phyloP scores from a whole-genome alignment of 2,329 filamentous ascomycete genomes.

The Fusarium mangiferae region DNA sequence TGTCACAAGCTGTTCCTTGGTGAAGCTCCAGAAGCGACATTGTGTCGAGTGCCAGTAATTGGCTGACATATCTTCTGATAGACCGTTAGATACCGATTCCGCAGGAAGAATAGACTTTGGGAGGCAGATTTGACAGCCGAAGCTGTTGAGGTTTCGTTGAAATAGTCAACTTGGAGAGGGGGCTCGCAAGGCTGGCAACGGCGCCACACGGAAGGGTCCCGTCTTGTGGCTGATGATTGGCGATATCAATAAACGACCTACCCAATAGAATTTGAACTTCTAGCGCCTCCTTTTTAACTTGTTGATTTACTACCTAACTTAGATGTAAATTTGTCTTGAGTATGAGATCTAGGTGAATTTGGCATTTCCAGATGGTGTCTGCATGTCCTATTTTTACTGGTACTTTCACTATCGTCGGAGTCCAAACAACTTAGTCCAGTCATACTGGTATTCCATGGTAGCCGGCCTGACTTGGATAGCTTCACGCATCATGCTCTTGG shows the following conservation, averaged over 20 bases:
- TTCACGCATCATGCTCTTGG: background rate
- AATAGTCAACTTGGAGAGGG: constrained; percentile 4
- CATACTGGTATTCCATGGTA: background rate
- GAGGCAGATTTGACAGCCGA: background rate
- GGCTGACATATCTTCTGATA: constrained; percentile 75
- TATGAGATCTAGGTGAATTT: background rate
- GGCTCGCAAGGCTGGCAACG: constrained; percentile 23
- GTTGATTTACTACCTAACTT: background rate
- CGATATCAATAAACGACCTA: constrained; percentile 7
- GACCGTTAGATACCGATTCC: constrained; percentile 15
- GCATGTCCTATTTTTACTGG: background rate
- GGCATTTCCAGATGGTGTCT: background rate
- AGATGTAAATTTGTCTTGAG: background rate
- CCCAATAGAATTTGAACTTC: background rate
- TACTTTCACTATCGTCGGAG: background rate
- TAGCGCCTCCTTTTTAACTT: background rate
- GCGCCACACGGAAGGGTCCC: constrained; percentile 17
- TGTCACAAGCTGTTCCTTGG: constrained; percentile 79
- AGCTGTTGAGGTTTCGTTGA: constrained; percentile 14
- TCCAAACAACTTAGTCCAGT: background rate
- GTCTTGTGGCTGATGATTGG: constrained; percentile 34
- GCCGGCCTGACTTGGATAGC: background rate
- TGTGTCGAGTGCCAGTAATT: constrained; percentile 98
- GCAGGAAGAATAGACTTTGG: background rate
- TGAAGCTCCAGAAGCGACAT: constrained; percentile 89